Evolutionary conservation across 371 early-diverging fungal species (phyloP).

Genomic region (Apophysomyces sp.): DNA sequence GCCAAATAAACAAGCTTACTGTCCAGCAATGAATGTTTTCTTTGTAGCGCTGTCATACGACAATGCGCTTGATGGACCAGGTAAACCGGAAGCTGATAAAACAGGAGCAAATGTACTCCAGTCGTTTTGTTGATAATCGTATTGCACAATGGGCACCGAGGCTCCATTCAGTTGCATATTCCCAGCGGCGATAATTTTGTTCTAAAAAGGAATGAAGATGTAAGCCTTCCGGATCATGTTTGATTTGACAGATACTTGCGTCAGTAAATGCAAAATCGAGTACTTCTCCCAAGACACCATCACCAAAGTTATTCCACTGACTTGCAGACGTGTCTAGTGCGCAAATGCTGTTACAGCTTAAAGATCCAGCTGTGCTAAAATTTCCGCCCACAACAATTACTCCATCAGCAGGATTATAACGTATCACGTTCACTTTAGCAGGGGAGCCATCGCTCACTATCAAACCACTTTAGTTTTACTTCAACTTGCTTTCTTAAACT

Average conservation of each 20-base stretch:
- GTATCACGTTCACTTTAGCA: conserved; percentile 44
- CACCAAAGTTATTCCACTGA: conserved; percentile 47
- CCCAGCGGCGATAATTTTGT: conserved; percentile 48
- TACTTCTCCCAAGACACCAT: conserved; percentile 41
- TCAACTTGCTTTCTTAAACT: conserved; percentile 5
- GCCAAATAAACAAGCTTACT: conserved; percentile 8
- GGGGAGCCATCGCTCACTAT: conserved; percentile 25
- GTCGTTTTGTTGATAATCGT: conserved; percentile 37
- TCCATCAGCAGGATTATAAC: conserved; percentile 19
- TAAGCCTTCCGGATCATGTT: not conserved
- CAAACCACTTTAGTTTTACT: not conserved
- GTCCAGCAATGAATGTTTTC: conserved; percentile 43
- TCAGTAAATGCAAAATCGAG: conserved; percentile 51
- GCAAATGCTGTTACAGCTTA: conserved; percentile 51
- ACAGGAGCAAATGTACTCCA: conserved; percentile 50
- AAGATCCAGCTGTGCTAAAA: conserved; percentile 49
- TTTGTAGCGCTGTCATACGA: conserved; percentile 33
- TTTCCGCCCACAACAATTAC: conserved; percentile 53
- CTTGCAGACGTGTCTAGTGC: conserved; percentile 20
- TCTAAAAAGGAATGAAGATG: conserved; percentile 7
- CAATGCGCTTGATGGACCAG: conserved; percentile 38
- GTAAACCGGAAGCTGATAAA: conserved; percentile 19
- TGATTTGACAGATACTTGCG: conserved; percentile 20
- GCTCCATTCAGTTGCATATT: conserved; percentile 44
- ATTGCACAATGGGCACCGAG: conserved; percentile 43